Percentiles rank a stretch among this genome's conserved stretches.
Evolutionary conservation across 1,139 yeast genomes (phyloP).

Genomic region (Candida smagusa): DNA sequence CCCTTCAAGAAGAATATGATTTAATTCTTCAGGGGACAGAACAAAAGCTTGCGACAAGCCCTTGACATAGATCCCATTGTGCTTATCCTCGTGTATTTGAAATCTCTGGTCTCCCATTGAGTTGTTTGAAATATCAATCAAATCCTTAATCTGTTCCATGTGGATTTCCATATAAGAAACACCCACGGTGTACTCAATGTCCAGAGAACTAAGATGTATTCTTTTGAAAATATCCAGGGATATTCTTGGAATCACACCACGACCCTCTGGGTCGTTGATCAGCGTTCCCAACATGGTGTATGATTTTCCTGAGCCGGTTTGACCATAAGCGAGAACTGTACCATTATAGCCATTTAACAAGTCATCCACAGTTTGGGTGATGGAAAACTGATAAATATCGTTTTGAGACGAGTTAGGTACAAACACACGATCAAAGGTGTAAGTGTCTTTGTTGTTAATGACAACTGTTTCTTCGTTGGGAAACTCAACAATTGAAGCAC

Average conservation of each 20-base stretch:
- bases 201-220: constrained; percentile 50
- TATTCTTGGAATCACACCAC: constrained; percentile 74
- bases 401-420: constrained; percentile 46
- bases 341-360: constrained; percentile 80
- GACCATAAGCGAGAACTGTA: constrained; percentile 84
- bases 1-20: constrained; percentile 55
- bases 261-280: constrained; percentile 30
- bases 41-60: constrained; percentile 65
- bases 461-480: constrained; percentile 28
- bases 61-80: constrained; percentile 66
- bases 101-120: constrained; percentile 29
- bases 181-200: constrained; percentile 63
- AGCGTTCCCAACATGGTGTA: constrained; percentile 77
- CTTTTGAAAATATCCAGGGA: constrained; percentile 61
- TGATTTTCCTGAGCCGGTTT: constrained; percentile 85
- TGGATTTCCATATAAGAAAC: constrained; percentile 82
- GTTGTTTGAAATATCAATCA: constrained; percentile 30
- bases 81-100: constrained; percentile 63
- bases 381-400: constrained; percentile 62
- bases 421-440: constrained; percentile 69
- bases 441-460: constrained; percentile 36
- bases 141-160: constrained; percentile 72
- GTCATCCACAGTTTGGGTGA: constrained; percentile 60
- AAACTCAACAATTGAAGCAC: constrained; percentile 20
- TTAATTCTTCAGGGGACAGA: constrained; percentile 56